Evolutionary conservation across 192 early-diverging fungal genomes (phyloP).

Genomic region (Coemansia erecta): DNA sequence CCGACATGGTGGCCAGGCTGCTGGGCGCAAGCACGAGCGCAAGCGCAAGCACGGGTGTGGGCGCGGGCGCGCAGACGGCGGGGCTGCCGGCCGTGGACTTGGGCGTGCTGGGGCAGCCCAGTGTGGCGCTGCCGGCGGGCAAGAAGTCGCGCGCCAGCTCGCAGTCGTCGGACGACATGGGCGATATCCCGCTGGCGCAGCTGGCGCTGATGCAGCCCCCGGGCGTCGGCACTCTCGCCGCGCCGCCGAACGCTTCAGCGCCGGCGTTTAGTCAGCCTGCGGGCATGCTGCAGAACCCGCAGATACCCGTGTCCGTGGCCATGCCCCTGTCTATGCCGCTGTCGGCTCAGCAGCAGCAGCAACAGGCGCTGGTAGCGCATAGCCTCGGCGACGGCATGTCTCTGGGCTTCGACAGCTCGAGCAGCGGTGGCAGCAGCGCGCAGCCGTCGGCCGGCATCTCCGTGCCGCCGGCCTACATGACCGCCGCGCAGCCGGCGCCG

Average conservation of each 20-base stretch:
- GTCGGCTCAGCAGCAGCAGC: background rate
- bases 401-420: slow-evolving; percentile 4
- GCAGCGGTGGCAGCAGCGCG: too few species aligned
- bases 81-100: background rate
- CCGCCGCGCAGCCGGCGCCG: background rate
- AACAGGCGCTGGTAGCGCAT: background rate
- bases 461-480: background rate
- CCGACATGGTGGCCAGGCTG: slow-evolving; percentile 32
- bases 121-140: background rate
- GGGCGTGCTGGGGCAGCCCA: background rate
- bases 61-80: slow-evolving; percentile 4
- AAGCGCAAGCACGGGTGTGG: too few species aligned
- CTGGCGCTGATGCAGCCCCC: slow-evolving; percentile 15
- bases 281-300: background rate
- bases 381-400: background rate
- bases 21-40: too few species aligned
- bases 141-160: slow-evolving; percentile 29
- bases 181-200: slow-evolving; percentile 47
- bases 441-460: too few species aligned
- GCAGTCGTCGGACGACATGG: slow-evolving; percentile 45
- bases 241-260: background rate
- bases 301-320: background rate
- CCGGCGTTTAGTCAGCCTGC: background rate
- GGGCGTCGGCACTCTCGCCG: background rate
- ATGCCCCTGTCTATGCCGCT: background rate